A percentile compares a stretch with the other conserved stretches of the same genome.
Conservation (phyloP, 208 protist genomes). For the Trypanosoma rangeli region DNA sequence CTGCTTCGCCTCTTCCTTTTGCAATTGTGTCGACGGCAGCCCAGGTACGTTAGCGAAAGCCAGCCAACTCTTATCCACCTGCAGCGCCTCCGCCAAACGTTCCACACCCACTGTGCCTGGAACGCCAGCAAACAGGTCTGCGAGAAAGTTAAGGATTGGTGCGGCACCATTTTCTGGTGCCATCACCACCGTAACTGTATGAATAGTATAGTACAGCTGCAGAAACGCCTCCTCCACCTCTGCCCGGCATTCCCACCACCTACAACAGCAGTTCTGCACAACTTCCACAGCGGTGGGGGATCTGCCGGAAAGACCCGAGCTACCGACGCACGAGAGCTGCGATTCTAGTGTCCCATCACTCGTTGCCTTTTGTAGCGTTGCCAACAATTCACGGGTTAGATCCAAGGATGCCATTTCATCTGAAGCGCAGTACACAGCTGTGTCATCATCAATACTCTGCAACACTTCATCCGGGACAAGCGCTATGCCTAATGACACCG, state of each 20-base stretch:
- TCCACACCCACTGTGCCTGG: neutral
- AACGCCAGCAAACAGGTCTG: neutral
- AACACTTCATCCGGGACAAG: neutral
- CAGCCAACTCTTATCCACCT: neutral
- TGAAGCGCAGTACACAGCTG: neutral
- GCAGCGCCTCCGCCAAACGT: neutral
- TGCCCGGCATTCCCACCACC: neutral
- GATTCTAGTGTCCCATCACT: neutral
- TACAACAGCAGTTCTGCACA: neutral
- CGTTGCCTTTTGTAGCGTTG: neutral
- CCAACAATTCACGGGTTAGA: neutral
- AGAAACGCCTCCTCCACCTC: constrained; percentile 5
- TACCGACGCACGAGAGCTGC: neutral
- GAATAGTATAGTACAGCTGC: neutral
- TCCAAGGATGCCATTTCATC: neutral
- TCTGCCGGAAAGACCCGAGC: neutral
- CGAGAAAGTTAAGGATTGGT: neutral
- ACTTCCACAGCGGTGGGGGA: neutral
- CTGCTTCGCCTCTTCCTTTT: neutral
- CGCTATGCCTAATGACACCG: neutral
- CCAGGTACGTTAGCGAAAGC: neutral
- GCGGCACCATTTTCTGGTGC: neutral
- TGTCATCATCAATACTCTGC: neutral
- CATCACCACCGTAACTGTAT: neutral
- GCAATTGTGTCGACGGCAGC: neutral